Conservation (phyloP, 2,329 filamentous ascomycete genomes). For the Atkinsonella hypoxylon region DNA sequence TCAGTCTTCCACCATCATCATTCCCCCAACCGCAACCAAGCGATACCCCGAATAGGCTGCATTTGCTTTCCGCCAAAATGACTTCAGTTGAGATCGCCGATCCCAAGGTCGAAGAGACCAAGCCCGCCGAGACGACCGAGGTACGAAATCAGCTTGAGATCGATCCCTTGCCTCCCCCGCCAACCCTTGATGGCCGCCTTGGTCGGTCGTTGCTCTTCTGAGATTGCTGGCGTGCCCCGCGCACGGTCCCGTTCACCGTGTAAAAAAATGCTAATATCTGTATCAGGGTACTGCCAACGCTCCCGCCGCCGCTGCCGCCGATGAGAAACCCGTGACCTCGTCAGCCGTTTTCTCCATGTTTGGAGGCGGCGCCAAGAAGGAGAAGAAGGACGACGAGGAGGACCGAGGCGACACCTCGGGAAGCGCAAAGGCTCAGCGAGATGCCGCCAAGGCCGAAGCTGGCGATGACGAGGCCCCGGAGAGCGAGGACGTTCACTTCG, state of each 20-base stretch:
- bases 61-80: conserved; percentile 20
- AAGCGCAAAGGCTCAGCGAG: conserved; percentile 68
- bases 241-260: neutral
- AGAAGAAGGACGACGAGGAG: conserved; percentile 71
- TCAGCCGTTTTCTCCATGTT: conserved; percentile 94
- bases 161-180: neutral
- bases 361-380: conserved; percentile 92
- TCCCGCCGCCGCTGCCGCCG: conserved; percentile 10
- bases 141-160: conserved; percentile 9
- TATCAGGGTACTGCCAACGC: neutral
- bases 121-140: conserved; percentile 15
- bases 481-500: conserved; percentile 90
- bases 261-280: neutral
- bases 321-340: conserved; percentile 32
- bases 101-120: conserved; percentile 40
- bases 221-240: neutral
- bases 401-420: conserved; percentile 80
- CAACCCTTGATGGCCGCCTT: neutral
- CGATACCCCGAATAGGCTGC: neutral
- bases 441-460: conserved; percentile 45
- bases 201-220: too few species aligned
- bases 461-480: conserved; percentile 66
- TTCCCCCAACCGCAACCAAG: neutral
- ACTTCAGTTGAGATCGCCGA: conserved; percentile 38
- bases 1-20: neutral